Conservation (phyloP, 305 asterid species). For the Rubia peregrina region DNA sequence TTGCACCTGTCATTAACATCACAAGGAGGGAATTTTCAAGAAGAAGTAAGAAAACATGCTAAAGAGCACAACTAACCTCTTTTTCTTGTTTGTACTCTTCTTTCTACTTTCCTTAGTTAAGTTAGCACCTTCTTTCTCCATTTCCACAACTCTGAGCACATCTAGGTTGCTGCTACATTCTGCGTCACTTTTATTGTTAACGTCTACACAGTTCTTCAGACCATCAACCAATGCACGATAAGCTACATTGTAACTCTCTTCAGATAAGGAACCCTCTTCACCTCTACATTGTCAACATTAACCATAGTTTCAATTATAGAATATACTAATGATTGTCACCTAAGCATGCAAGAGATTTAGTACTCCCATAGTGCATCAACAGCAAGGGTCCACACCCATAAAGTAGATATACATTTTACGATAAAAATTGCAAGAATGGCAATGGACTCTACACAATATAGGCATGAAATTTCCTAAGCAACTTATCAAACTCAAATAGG, state of each 20-base stretch:
- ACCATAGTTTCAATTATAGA: too few species aligned
- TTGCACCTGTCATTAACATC: constrained; percentile 39
- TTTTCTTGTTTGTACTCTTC: constrained; percentile 60
- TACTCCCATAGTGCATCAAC: too few species aligned
- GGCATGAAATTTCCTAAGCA: neutral
- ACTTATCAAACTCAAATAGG: constrained; percentile 5
- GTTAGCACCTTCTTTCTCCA: constrained; percentile 42
- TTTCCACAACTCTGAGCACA: constrained; percentile 52
- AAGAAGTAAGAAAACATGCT: constrained; percentile 15
- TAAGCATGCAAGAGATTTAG: too few species aligned
- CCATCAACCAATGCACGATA: constrained; percentile 71
- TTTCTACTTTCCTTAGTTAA: constrained; percentile 50
- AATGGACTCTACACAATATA: neutral
- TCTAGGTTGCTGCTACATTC: constrained; percentile 44
- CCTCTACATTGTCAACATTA: too few species aligned
- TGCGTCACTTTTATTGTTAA: constrained; percentile 51
- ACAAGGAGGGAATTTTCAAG: constrained; percentile 7
- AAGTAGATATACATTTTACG: too few species aligned
- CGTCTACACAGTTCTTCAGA: constrained; percentile 65
- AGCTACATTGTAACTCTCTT: constrained; percentile 64
- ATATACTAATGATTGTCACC: too few species aligned
- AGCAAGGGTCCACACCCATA: too few species aligned
- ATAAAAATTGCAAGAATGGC: too few species aligned
- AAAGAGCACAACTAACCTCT: constrained; percentile 42
- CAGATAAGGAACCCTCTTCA: constrained; percentile 76